These are phyloP conservation scores for Colletotrichum chlorophyti DNA, from an alignment of 2,329 filamentous ascomycete genomes.

Conservation along the genomic window DNA sequence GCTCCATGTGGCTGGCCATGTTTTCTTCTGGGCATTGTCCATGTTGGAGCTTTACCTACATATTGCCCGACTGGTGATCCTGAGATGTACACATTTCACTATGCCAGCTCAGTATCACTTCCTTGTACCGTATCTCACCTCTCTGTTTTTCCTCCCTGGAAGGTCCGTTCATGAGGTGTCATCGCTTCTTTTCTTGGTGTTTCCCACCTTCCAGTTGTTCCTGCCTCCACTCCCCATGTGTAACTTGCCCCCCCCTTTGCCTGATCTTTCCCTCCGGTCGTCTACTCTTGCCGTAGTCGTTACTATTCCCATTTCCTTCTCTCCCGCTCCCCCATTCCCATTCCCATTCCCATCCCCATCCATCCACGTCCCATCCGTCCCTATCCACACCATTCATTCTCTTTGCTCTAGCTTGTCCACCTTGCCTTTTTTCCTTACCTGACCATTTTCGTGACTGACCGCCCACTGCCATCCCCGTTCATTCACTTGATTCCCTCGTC, in stretches of 20 bases:
- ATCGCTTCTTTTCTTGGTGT: conserved; percentile 29
- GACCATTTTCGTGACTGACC: not conserved
- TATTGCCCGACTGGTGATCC: too few relatives aligned
- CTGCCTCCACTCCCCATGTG: conserved; percentile 21
- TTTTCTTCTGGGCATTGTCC: conserved; percentile 22
- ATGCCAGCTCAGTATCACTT: not conserved
- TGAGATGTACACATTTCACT: conserved; percentile 10
- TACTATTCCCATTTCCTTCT: conserved; percentile 34
- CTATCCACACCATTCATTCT: not conserved
- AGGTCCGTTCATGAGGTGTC: conserved; percentile 17
- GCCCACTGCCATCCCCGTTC: conserved; percentile 9
- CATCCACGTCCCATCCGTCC: conserved; percentile 8
- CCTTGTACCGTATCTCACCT: not conserved
- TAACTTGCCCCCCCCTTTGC: conserved; percentile 26
- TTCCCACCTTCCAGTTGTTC: conserved; percentile 15
- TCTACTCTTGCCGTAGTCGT: conserved; percentile 30
- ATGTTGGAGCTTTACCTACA: conserved; percentile 22
- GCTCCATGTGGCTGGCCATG: conserved; percentile 6
- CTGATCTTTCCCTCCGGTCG: conserved; percentile 27
- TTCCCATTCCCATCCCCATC: conserved; percentile 30
- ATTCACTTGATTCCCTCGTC: conserved; percentile 1
- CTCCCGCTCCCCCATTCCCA: conserved; percentile 2
- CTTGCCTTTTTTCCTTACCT: conserved; percentile 13
- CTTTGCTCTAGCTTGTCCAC: not conserved
- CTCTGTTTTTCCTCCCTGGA: conserved; percentile 5